Base-by-base conservation (phyloP, 1,284 basidiomycete genomes). In the Sporisorium reilianum region DNA sequence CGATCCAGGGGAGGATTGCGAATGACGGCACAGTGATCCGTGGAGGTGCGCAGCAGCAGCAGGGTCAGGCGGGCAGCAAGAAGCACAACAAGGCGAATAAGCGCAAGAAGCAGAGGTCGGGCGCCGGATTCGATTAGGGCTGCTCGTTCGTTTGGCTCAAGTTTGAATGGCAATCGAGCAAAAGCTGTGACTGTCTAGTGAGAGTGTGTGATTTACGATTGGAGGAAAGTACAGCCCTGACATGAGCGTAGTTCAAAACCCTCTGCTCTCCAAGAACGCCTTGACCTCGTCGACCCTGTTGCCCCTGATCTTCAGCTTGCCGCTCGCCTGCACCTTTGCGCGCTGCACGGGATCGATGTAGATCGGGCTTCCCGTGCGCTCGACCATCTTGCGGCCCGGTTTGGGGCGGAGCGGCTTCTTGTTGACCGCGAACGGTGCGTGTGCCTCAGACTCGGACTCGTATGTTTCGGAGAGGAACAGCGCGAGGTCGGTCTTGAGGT, bases 81-180 rank as follows among this genome's bases (percentile, higher is more conserved):
- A 95, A 94, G 85, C 91, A 92, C 80, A 93, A 93, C 87, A 98
- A 95, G 87, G 92, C 91, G 80, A 89, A 86, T 90, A 93, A 88
- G 87, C 62, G 80, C 25, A 68, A 73, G 57, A 81, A 81, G 70
- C 76, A 81, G 57, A 55, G 80, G 23, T 76, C 71, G 18, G 80
- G 79, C n/a, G 77, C 75, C n/a, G 77, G 75, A 3, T 71, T 77
- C 44, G 75, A 77, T 36, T 77, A 42, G 36, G 3, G 10, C 16
- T 38, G 14, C 11, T 18, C 16, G 1, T 12, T 9, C 16, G 18
- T 38, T n/a, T 11, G 9, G n/a, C 30, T 20, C 42, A 23, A 16
- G 10, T 10, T 28, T 26, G 7, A 25, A 26, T 45, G 14, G 26
- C 25, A n/a, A 26, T 12, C 32, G 14, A 34, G 11, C 32, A 7